These are phyloP conservation scores for Phyllosticta ampelicida DNA, from an alignment of 2,329 filamentous ascomycete genomes.

Conservation along the genomic window DNA sequence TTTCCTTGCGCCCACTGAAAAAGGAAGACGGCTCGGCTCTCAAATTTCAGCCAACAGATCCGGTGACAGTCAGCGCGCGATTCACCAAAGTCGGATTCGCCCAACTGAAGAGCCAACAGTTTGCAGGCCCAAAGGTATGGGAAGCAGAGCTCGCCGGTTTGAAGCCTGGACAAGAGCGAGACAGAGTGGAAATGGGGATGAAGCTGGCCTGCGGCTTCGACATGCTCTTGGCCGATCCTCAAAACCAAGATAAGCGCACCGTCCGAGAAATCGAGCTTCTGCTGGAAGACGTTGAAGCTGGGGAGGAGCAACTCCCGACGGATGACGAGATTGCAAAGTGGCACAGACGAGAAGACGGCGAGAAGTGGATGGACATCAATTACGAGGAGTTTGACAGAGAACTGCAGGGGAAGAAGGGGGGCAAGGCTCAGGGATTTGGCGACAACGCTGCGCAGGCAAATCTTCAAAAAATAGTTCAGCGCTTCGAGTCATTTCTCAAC, in stretches of 20 bases:
- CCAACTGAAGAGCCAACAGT: constrained; percentile 78
- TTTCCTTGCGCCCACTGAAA: constrained; percentile 59
- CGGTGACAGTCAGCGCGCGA: constrained; percentile 65
- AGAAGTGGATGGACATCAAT: constrained; percentile 85
- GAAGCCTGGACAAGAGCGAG: constrained; percentile 20
- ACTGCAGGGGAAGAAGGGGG: constrained; percentile 45
- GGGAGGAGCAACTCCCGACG: constrained; percentile 59
- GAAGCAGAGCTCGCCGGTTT: constrained; percentile 27
- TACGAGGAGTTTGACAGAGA: constrained; percentile 83
- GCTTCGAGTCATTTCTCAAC: constrained; percentile 87
- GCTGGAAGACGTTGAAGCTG: constrained; percentile 63
- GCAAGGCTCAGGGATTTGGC: constrained; percentile 32
- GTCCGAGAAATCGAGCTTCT: constrained; percentile 68
- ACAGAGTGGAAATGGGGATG: constrained; percentile 61
- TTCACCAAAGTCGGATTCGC: constrained; percentile 89
- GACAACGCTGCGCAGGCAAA: constrained; percentile 60
- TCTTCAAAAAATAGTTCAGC: constrained; percentile 78
- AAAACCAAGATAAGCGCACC: constrained; percentile 55
- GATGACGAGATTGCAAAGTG: constrained; percentile 63
- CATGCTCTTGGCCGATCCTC: constrained; percentile 61
- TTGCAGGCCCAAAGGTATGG: constrained; percentile 53
- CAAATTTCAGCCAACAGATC: constrained; percentile 63
- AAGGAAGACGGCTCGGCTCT: constrained; percentile 41
- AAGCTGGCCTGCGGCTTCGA: constrained; percentile 87
- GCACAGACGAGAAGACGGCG: constrained; percentile 65